Conservation (phyloP, 1,284 basidiomycete species). For the Exobasidium rhododendri region DNA sequence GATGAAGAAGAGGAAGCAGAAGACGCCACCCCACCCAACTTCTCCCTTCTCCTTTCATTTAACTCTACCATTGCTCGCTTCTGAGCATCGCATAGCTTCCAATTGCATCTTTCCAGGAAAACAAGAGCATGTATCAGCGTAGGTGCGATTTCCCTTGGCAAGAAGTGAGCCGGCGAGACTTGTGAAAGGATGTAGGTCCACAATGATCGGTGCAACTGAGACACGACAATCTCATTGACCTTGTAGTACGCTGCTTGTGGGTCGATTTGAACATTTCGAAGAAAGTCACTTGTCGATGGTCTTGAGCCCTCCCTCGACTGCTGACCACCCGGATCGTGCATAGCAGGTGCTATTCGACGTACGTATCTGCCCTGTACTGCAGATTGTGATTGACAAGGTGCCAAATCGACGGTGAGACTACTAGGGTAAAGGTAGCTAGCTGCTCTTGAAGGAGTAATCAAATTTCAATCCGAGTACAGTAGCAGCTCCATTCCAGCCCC, state of each 20-base stretch:
- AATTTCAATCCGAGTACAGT: too few species aligned
- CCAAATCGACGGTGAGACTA: too few species aligned
- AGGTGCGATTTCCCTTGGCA: conserved; percentile 30
- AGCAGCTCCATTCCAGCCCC: too few species aligned
- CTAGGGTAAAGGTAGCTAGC: too few species aligned
- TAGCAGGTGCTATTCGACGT: too few species aligned
- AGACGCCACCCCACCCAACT: conserved; percentile 19
- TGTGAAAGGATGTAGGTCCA: conserved; percentile 23
- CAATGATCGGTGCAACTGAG: conserved; percentile 1
- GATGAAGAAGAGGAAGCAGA: not conserved
- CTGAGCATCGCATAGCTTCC: conserved; percentile 39
- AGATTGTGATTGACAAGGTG: too few species aligned
- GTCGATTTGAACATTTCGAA: not conserved
- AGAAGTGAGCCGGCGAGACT: conserved; percentile 24
- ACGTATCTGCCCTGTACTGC: too few species aligned
- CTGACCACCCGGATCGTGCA: too few species aligned
- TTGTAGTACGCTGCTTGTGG: not conserved
- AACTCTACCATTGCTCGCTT: conserved; percentile 29
- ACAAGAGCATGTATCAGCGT: conserved; percentile 25
- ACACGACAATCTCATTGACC: not conserved
- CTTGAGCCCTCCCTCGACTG: too few species aligned
- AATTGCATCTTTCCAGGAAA: conserved; percentile 30
- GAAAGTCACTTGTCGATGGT: conserved; percentile 8
- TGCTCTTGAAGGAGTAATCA: too few species aligned
- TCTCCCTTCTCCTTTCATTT: conserved; percentile 30